Evolutionary conservation across 768 basidiomycete species (phyloP).

Genomic region (Tricholoma hemisulphureum): DNA sequence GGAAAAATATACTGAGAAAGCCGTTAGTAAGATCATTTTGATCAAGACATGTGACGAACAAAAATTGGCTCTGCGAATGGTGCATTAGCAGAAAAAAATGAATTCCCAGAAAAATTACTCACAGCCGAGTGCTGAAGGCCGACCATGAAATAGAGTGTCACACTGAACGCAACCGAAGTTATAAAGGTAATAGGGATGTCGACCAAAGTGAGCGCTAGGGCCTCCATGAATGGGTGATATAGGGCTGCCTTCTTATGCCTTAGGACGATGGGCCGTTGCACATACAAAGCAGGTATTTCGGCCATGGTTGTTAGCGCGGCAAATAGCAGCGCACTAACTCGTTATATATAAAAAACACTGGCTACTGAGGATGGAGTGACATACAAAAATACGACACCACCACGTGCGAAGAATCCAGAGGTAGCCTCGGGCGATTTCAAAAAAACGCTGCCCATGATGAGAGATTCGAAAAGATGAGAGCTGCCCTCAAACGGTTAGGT

Average conservation of each 20-base stretch:
- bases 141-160: slow-evolving; percentile 63
- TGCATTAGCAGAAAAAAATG: not conserved
- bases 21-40: slow-evolving; percentile 1
- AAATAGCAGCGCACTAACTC: slow-evolving; percentile 11
- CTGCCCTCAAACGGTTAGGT: slow-evolving; percentile 26
- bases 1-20: slow-evolving; percentile 49
- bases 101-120: not conserved
- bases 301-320: slow-evolving; percentile 15
- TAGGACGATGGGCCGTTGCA: slow-evolving; percentile 58
- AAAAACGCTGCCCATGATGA: slow-evolving; percentile 66
- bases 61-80: slow-evolving; percentile 50
- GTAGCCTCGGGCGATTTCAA: slow-evolving; percentile 53
- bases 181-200: slow-evolving; percentile 58
- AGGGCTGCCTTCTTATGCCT: slow-evolving; percentile 58
- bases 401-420: slow-evolving; percentile 68
- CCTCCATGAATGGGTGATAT: slow-evolving; percentile 36
- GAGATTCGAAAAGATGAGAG: slow-evolving; percentile 48
- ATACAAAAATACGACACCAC: slow-evolving; percentile 78
- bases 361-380: slow-evolving; percentile 17
- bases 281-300: slow-evolving; percentile 43
- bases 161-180: slow-evolving; percentile 43
- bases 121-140: slow-evolving; percentile 50
- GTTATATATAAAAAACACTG: slow-evolving; percentile 3
- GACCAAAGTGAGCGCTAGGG: slow-evolving; percentile 55
- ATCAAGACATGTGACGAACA: slow-evolving; percentile 41